Percentiles rank a stretch among this genome's conserved stretches.
Evolutionary conservation across 495 filamentous ascomycete genomes (phyloP).

Genomic region (Xeromyces bisporus): DNA sequence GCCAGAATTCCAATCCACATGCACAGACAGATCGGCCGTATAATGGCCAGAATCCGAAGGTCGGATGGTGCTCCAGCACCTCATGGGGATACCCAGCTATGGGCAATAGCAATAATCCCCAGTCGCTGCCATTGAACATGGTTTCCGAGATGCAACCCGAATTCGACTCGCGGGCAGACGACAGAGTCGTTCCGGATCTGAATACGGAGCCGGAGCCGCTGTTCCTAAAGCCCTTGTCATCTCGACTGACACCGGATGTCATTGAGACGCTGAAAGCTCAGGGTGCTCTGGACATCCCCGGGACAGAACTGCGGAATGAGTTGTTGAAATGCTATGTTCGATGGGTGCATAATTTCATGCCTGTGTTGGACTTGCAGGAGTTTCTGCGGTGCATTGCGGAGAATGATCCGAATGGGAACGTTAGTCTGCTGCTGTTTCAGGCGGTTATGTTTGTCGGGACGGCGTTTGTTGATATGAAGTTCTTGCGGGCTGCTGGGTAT

Average conservation of each 20-base stretch:
- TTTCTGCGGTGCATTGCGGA: constrained; percentile 43
- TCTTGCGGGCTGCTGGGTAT: constrained; percentile 53
- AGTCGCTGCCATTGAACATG: not conserved
- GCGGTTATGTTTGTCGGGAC: constrained; percentile 67
- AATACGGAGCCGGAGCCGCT: constrained; percentile 27
- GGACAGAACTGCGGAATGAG: constrained; percentile 46
- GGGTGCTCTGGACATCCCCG: constrained; percentile 54
- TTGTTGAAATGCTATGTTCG: constrained; percentile 58
- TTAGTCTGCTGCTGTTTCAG: constrained; percentile 63
- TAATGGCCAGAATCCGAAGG: not conserved
- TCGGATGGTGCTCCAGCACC: too few species aligned
- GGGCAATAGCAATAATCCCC: too few species aligned
- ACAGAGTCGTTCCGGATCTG: constrained; percentile 24
- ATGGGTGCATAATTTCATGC: constrained; percentile 78
- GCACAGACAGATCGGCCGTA: not conserved
- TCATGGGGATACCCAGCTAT: too few species aligned
- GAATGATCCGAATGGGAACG: constrained; percentile 42
- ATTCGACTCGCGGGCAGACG: constrained; percentile 17
- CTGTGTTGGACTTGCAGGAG: constrained; percentile 55
- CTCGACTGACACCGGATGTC: constrained; percentile 38
- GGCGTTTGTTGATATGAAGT: constrained; percentile 54
- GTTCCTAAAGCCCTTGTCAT: constrained; percentile 49
- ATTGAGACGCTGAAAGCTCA: constrained; percentile 54
- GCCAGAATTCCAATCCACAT: not conserved
- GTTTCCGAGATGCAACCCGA: constrained; percentile 22